Evolutionary conservation across 2,329 filamentous ascomycete species (phyloP).

Genomic region (Ascochyta viciae-villosae): DNA sequence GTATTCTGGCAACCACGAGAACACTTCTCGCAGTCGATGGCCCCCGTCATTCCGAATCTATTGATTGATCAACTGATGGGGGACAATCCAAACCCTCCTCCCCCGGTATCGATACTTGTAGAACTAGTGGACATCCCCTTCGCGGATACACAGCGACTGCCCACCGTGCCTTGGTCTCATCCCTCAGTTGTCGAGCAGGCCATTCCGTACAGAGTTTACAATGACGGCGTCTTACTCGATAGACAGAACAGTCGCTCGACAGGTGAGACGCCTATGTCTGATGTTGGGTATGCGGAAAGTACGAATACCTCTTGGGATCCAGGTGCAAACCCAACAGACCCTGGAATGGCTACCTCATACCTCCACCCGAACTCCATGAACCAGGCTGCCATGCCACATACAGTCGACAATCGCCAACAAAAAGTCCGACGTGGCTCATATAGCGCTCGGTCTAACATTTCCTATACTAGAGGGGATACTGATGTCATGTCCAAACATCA

Average conservation of each 20-base stretch:
- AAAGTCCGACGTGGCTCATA: not conserved
- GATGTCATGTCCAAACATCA: not conserved
- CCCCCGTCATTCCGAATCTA: too few relatives aligned
- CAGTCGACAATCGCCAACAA: not conserved
- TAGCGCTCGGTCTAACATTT: not conserved
- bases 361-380: too few relatives aligned
- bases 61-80: not conserved
- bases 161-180: not conserved
- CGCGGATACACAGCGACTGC: not conserved
- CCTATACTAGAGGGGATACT: not conserved
- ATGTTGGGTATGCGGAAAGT: not conserved
- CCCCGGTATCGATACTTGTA: not conserved
- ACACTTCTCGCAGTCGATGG: too few relatives aligned
- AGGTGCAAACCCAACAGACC: not conserved
- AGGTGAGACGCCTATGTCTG: not conserved
- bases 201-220: not conserved
- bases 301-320: not conserved
- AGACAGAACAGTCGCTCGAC: not conserved
- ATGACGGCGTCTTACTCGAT: not conserved
- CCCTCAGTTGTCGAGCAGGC: not conserved
- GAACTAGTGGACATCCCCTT: not conserved
- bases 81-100: not conserved
- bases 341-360: not conserved
- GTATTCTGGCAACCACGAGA: not conserved
- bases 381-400: not conserved